Conservation (phyloP, 2,329 filamentous ascomycete genomes). For the Nannizziopsis barbatae region DNA sequence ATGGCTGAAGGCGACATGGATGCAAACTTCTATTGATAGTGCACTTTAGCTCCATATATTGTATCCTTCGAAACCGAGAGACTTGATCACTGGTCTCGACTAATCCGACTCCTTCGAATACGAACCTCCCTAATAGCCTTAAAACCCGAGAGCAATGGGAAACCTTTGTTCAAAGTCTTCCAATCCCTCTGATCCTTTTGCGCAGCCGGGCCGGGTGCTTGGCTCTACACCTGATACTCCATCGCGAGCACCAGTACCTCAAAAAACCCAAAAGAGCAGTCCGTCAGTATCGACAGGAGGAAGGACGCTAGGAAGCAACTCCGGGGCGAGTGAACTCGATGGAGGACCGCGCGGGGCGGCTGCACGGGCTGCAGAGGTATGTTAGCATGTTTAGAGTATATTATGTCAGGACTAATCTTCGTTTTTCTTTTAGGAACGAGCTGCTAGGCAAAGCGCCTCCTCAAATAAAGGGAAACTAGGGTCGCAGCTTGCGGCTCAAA, state of each 20-base stretch:
- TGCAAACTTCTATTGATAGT: no score
- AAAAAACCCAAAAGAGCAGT: constrained; percentile 26
- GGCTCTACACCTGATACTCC: constrained; percentile 43
- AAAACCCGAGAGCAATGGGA: no score
- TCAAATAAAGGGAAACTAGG: constrained; percentile 54
- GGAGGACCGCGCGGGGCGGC: constrained; percentile 61
- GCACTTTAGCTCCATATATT: no score
- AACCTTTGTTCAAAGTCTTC: constrained; percentile 70
- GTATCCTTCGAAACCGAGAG: no score
- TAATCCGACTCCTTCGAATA: not conserved
- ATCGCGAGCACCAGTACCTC: constrained; percentile 43
- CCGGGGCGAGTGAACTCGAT: constrained; percentile 22
- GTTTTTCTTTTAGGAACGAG: constrained; percentile 47
- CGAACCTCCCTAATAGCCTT: no score
- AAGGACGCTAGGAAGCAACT: constrained; percentile 53
- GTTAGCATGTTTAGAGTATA: constrained; percentile 22
- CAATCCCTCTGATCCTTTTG: constrained; percentile 51
- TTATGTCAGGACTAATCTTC: no score
- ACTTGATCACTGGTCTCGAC: not conserved
- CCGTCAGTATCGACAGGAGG: constrained; percentile 34
- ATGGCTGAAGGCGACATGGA: not conserved
- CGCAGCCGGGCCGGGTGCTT: constrained; percentile 60
- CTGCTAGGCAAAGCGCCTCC: constrained; percentile 41
- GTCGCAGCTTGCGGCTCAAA: constrained; percentile 61
- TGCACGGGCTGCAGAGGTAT: constrained; percentile 73